Conservation (phyloP, 2,329 filamentous ascomycete genomes). For the Paraphaeosphaeria sporulosa region DNA sequence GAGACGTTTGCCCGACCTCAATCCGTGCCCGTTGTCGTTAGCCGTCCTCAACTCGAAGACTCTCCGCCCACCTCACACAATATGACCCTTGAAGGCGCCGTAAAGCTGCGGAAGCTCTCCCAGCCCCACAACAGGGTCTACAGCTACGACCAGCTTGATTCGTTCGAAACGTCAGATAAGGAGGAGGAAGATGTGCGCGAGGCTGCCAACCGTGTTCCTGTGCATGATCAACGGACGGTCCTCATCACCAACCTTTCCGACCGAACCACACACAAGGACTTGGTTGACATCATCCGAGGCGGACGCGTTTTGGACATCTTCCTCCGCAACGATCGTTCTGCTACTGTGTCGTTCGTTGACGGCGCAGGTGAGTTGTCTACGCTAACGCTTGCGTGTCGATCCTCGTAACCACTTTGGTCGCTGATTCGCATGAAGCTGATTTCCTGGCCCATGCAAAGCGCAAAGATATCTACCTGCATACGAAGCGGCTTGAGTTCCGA, state of each 20-base stretch:
- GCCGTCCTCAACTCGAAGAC: conserved; percentile 13
- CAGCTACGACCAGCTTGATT: conserved; percentile 29
- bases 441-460: conserved; percentile 72
- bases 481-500: conserved; percentile 69
- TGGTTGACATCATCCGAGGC: conserved; percentile 71
- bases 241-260: conserved; percentile 69
- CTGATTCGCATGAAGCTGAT: conserved; percentile 37
- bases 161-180: conserved; percentile 24
- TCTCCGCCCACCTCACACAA: conserved; percentile 27
- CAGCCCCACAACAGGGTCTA: conserved; percentile 22
- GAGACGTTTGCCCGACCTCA: conserved; percentile 21
- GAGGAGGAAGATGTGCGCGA: conserved; percentile 27
- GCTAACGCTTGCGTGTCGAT: conserved; percentile 61
- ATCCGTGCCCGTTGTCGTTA: conserved; percentile 20
- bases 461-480: conserved; percentile 72
- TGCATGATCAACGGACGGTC: conserved; percentile 63
- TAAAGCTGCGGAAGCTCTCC: conserved; percentile 21
- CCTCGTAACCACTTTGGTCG: background rate
- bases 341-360: conserved; percentile 74
- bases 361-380: conserved; percentile 64
- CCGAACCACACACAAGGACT: conserved; percentile 69
- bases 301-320: conserved; percentile 75
- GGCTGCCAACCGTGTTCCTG: conserved; percentile 25
- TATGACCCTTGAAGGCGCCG: conserved; percentile 26
- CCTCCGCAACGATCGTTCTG: conserved; percentile 67